Percentiles rank a stretch among this genome's conserved stretches.
Conservation (phyloP, 768 basidiomycete species). For the Lentinus tigrinus region DNA sequence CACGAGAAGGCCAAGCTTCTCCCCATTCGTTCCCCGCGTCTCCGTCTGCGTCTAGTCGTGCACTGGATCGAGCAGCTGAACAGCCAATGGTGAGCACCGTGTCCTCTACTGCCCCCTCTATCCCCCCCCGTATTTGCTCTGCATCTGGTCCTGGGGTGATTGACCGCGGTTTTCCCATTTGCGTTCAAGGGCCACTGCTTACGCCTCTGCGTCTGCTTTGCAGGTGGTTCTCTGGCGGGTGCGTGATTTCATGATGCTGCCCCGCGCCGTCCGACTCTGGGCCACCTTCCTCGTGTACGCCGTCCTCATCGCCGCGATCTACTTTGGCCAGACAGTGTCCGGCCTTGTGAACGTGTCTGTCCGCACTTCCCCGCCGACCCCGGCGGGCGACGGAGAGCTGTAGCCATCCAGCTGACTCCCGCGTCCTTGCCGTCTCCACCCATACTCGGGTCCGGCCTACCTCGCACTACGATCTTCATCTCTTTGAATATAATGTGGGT, state of each 20-base stretch:
- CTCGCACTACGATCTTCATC: too few species aligned
- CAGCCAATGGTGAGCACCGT: constrained; percentile 46
- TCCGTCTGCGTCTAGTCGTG: constrained; percentile 81
- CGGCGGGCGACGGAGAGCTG: neutral
- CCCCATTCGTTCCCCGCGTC: constrained; percentile 72
- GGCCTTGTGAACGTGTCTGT: neutral
- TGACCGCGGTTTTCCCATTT: constrained; percentile 1
- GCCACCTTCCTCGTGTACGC: constrained; percentile 16
- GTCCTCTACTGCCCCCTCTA: neutral
- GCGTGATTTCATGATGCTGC: constrained; percentile 47
- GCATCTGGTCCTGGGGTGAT: constrained; percentile 10
- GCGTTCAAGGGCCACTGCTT: constrained; percentile 22
- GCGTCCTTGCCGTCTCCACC: too few species aligned
- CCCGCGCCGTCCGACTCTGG: constrained; percentile 8
- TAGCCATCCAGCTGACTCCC: neutral
- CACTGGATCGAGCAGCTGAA: constrained; percentile 90
- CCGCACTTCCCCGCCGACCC: neutral
- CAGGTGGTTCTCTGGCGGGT: constrained; percentile 80
- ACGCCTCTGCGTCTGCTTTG: constrained; percentile 25
- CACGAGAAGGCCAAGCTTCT: constrained; percentile 85
- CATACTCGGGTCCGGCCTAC: too few species aligned
- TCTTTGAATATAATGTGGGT: too few species aligned
- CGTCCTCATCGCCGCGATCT: constrained; percentile 12
- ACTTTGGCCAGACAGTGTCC: constrained; percentile 6
- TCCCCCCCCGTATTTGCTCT: neutral